Percentiles rank a stretch among this genome's conserved stretches.
These are phyloP conservation scores for Penicillium crystallinum DNA, from an alignment of 495 filamentous ascomycete species.

Conservation along the genomic window DNA sequence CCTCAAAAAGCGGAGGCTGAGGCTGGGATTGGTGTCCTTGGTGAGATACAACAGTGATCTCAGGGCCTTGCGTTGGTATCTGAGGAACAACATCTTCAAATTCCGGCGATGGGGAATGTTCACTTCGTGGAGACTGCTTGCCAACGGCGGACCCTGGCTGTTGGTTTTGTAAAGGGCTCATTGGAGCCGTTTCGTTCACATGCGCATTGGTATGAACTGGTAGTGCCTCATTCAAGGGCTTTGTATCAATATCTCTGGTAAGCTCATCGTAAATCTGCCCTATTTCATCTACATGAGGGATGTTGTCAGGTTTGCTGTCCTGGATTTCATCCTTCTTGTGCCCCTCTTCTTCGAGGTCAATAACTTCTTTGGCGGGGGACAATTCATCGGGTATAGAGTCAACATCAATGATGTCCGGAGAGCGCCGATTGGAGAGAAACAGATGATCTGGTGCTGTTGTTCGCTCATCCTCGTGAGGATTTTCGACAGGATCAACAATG, in stretches of 20 bases:
- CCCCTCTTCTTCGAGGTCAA: conserved; percentile 38
- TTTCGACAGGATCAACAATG: conserved; percentile 28
- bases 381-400: conserved; percentile 34
- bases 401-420: conserved; percentile 43
- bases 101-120: conserved; percentile 45
- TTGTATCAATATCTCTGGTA: background rate
- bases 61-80: background rate
- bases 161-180: background rate
- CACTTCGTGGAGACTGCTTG: background rate
- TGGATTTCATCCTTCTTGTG: conserved; percentile 11
- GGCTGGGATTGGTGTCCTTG: background rate
- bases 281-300: background rate
- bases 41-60: conserved; percentile 20
- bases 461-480: conserved; percentile 18
- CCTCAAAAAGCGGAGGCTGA: conserved; percentile 9
- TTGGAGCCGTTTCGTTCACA: background rate
- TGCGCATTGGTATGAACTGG: background rate
- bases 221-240: background rate
- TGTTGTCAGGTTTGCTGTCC: background rate
- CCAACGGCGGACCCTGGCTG: background rate
- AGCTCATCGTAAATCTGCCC: background rate
- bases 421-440: conserved; percentile 37
- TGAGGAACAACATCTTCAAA: conserved; percentile 46
- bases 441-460: conserved; percentile 29
- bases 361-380: conserved; percentile 30